phyloP scores from a whole-genome alignment of 257 asterid species.

The Jacaranda mimosifolia region DNA sequence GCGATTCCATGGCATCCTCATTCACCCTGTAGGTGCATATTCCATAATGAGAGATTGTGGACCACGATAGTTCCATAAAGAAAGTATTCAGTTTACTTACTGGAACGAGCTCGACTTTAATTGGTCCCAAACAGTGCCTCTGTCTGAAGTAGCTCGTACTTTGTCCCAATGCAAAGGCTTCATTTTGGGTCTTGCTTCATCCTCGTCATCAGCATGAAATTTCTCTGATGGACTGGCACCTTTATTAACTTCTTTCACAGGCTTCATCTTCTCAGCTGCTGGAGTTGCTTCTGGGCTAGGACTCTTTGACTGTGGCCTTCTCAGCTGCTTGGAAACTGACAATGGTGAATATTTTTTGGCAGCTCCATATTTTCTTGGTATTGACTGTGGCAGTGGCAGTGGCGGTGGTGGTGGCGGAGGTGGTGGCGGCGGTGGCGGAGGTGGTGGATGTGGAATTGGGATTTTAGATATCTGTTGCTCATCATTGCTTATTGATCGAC shows the following conservation, averaged over 20 bases:
- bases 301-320: slow-evolving; percentile 51
- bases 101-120: slow-evolving; percentile 80
- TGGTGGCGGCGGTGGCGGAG: slow-evolving; percentile 62
- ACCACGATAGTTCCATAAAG: background rate
- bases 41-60: slow-evolving; percentile 35
- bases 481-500: slow-evolving; percentile 53
- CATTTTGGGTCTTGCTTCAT: slow-evolving; percentile 71
- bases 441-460: slow-evolving; percentile 54
- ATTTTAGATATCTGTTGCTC: slow-evolving; percentile 44
- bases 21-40: slow-evolving; percentile 61
- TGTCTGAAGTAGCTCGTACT: slow-evolving; percentile 74
- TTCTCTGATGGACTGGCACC: slow-evolving; percentile 47
- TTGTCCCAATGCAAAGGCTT: slow-evolving; percentile 95
- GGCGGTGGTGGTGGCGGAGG: slow-evolving; percentile 62
- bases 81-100: slow-evolving; percentile 56
- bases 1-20: slow-evolving; percentile 90
- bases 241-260: slow-evolving; percentile 41
- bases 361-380: slow-evolving; percentile 41
- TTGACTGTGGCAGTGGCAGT: slow-evolving; percentile 32
- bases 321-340: slow-evolving; percentile 39
- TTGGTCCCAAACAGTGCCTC: slow-evolving; percentile 92
- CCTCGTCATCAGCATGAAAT: slow-evolving; percentile 51
- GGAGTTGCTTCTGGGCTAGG: slow-evolving; percentile 51
- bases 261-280: slow-evolving; percentile 40
- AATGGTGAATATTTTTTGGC: slow-evolving; percentile 35